Conservation (phyloP, 257 asterid genomes). For the Gentiana straminea region DNA sequence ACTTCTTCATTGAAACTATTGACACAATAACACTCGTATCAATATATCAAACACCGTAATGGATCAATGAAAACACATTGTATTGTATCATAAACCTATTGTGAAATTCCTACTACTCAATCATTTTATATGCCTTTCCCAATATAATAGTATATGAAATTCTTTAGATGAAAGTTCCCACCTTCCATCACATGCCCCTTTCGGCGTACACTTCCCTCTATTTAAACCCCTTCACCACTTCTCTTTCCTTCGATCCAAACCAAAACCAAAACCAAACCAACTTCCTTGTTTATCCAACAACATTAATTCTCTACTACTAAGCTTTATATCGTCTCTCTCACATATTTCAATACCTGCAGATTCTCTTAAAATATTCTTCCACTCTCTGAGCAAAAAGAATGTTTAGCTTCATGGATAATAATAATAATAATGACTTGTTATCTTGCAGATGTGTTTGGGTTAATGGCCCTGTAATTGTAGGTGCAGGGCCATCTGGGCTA, state of each 20-base stretch:
- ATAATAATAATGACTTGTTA: constrained; percentile 12
- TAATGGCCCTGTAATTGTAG: constrained; percentile 77
- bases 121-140: no score
- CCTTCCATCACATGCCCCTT: constrained; percentile 37
- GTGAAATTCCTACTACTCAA: no score
- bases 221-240: constrained; percentile 29
- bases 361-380: not conserved
- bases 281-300: constrained; percentile 8
- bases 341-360: not conserved
- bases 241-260: constrained; percentile 13
- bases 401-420: constrained; percentile 36
- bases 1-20: no score
- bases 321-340: not conserved
- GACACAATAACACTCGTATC: no score
- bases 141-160: no score
- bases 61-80: no score
- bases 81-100: no score
- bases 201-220: constrained; percentile 28
- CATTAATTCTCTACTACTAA: not conserved
- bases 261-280: constrained; percentile 22
- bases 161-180: constrained; percentile 13
- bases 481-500: constrained; percentile 90
- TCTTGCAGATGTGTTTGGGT: constrained; percentile 74
- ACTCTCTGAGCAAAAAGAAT: constrained; percentile 14
- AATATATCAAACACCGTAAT: no score